These are phyloP conservation scores for Aspergillus fijiensis DNA, from an alignment of 2,329 filamentous ascomycete species.

Conservation along the genomic window DNA sequence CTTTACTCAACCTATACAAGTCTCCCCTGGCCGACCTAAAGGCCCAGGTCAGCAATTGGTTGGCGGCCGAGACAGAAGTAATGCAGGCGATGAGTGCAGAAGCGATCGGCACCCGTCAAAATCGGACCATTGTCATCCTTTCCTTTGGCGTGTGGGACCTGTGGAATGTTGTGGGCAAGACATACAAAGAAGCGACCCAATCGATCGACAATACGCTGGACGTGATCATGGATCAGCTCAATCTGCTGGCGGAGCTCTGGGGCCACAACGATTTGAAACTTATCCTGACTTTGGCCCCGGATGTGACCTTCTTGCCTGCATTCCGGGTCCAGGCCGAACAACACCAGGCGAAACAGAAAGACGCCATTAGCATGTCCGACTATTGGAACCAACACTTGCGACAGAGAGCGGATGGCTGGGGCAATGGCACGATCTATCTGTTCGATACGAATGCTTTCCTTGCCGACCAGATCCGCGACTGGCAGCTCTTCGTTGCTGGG, in stretches of 20 bases:
- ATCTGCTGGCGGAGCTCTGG: conserved; percentile 30
- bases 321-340: conserved; percentile 28
- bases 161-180: conserved; percentile 34
- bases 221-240: conserved; percentile 35
- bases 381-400: conserved; percentile 38
- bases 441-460: conserved; percentile 43
- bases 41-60: conserved; percentile 38
- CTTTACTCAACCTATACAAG: conserved; percentile 26
- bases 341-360: conserved; percentile 31
- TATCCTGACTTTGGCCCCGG: conserved; percentile 39
- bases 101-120: conserved; percentile 24
- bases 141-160: conserved; percentile 44
- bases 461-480: conserved; percentile 39
- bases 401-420: conserved; percentile 32
- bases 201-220: conserved; percentile 33
- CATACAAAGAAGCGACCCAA: conserved; percentile 25
- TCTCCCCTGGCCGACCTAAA: conserved; percentile 37
- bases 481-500: conserved; percentile 37
- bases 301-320: conserved; percentile 43
- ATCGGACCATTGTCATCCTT: conserved; percentile 36
- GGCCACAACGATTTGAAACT: conserved; percentile 33
- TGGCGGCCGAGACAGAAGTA: conserved; percentile 31
- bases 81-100: conserved; percentile 24
- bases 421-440: conserved; percentile 36
- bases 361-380: conserved; percentile 32